These are phyloP conservation scores for Hyphopichia homilentoma DNA, from an alignment of 805 yeast species.

Conservation along the genomic window DNA sequence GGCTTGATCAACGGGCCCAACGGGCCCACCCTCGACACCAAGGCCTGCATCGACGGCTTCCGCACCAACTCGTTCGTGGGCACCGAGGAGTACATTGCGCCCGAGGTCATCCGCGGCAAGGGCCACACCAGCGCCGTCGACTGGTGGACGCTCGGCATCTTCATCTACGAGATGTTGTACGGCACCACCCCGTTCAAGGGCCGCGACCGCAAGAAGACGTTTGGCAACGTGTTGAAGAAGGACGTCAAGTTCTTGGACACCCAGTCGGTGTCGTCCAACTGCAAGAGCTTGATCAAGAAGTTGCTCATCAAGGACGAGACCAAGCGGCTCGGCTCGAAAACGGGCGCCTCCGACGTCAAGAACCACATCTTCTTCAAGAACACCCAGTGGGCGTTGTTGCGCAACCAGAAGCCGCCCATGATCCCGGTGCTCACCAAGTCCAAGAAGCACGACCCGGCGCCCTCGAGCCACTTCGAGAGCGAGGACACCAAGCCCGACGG, in stretches of 20 bases:
- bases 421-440: slow-evolving; percentile 67
- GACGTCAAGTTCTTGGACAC: slow-evolving; percentile 78
- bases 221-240: slow-evolving; percentile 77
- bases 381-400: slow-evolving; percentile 90
- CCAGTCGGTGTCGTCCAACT: slow-evolving; percentile 63
- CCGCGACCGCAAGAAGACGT: slow-evolving; percentile 79
- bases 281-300: slow-evolving; percentile 78
- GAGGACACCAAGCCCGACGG: slow-evolving; percentile 2
- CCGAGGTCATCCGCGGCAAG: slow-evolving; percentile 94
- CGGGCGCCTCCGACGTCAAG: slow-evolving; percentile 94
- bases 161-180: slow-evolving; percentile 89
- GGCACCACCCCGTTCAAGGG: slow-evolving; percentile 98
- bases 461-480: slow-evolving; percentile 1
- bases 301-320: slow-evolving; percentile 83
- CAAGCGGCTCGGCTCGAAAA: slow-evolving; percentile 83
- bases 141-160: slow-evolving; percentile 98
- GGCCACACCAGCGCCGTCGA: slow-evolving; percentile 98
- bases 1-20: slow-evolving; percentile 21
- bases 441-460: slow-evolving; percentile 13
- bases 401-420: slow-evolving; percentile 94
- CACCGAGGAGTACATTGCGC: slow-evolving; percentile 97
- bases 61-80: slow-evolving; percentile 98
- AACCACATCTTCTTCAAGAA: slow-evolving; percentile 87
- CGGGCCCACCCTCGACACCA: slow-evolving; percentile 78
- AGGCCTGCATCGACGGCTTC: slow-evolving; percentile 92